Evolutionary conservation across 148 eudicot genomes (phyloP).

Genomic region (Rhododendron vialii): DNA sequence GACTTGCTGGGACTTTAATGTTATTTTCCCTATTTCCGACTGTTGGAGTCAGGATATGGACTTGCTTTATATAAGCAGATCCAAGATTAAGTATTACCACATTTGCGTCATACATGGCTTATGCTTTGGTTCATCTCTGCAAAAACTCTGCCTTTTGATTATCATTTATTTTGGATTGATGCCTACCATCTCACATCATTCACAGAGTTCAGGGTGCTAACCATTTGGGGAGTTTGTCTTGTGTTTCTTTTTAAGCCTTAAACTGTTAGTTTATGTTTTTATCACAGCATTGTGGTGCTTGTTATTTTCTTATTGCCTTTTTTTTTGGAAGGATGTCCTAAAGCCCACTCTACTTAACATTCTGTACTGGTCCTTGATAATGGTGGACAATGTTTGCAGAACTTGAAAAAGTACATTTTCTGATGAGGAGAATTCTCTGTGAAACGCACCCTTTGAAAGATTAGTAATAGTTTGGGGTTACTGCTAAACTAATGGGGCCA

Average conservation of each 20-base stretch:
- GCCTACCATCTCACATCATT: neutral
- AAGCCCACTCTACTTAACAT: neutral
- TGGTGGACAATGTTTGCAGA: neutral
- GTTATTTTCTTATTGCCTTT: too few relatives aligned
- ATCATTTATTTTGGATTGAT: neutral
- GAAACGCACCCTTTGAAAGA: neutral
- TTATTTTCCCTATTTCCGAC: neutral
- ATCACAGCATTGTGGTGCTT: neutral
- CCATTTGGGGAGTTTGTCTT: neutral
- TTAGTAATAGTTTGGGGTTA: neutral
- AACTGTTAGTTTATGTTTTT: neutral
- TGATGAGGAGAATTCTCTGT: neutral
- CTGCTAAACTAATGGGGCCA: neutral
- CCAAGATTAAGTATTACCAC: neutral
- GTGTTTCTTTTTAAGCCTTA: neutral
- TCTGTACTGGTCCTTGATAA: neutral
- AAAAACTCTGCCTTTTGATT: neutral
- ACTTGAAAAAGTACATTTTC: neutral
- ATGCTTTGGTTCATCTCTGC: neutral
- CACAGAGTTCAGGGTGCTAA: neutral
- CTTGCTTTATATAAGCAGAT: neutral
- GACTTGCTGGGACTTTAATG: neutral
- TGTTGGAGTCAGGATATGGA: neutral
- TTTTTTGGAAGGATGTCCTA: too few relatives aligned
- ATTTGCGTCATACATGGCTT: neutral